phyloP scores from a whole-genome alignment of 139 green algal genomes.

The Coelastrella sp. region DNA sequence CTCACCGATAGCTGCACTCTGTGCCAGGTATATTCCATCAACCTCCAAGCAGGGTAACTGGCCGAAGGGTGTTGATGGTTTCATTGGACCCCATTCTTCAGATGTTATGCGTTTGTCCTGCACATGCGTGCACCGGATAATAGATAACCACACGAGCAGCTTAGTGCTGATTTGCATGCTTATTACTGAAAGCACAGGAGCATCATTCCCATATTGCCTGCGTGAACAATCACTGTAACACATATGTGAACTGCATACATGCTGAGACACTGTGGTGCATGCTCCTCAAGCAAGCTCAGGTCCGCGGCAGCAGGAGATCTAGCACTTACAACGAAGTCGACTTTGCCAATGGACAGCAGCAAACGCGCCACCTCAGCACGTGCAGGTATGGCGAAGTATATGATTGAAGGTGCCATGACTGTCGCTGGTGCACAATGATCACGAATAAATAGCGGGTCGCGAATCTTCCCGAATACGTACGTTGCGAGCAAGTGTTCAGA shows the following conservation, averaged over 20 bases:
- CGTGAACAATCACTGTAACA: neutral
- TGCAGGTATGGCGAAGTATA: constrained; percentile 26
- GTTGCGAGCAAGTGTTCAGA: neutral
- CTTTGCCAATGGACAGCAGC: neutral
- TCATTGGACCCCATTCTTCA: constrained; percentile 39
- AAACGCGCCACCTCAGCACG: constrained; percentile 36
- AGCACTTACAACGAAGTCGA: constrained; percentile 18
- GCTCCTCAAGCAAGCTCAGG: neutral
- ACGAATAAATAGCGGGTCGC: neutral
- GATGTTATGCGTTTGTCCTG: constrained; percentile 50
- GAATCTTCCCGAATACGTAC: neutral
- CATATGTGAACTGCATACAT: neutral
- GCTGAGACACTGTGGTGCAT: neutral
- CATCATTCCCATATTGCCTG: neutral
- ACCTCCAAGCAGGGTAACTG: constrained; percentile 60
- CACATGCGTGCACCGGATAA: neutral
- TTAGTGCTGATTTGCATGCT: too few relatives aligned
- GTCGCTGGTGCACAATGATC: neutral
- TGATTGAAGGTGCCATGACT: constrained; percentile 7
- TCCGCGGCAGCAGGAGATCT: neutral
- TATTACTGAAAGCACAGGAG: neutral
- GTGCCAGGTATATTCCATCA: constrained; percentile 58
- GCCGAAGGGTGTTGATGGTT: constrained; percentile 52
- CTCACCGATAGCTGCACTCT: constrained; percentile 55
- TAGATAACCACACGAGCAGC: too few relatives aligned